Percentiles rank a stretch among this genome's conserved stretches.
These are phyloP conservation scores for Metschnikowia amazonensis DNA, from an alignment of 805 yeast species.

Conservation along the genomic window DNA sequence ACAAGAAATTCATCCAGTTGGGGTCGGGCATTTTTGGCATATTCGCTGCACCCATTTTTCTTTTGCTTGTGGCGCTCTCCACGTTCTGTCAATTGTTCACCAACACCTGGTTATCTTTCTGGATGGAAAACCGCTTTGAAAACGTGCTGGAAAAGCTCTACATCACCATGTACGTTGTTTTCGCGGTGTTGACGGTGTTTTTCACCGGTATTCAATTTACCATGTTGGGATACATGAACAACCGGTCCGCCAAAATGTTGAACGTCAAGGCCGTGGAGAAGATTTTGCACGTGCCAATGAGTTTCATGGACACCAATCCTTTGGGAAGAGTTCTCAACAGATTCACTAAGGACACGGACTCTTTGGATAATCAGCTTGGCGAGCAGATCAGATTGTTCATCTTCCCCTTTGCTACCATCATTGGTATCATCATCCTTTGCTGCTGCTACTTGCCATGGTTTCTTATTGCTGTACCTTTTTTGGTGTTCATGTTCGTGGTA, in stretches of 20 bases:
- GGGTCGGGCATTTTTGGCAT: slow-evolving; percentile 38
- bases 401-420: slow-evolving; percentile 38
- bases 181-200: slow-evolving; percentile 36
- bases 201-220: slow-evolving; percentile 39
- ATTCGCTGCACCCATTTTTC: slow-evolving; percentile 31
- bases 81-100: slow-evolving; percentile 42
- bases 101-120: slow-evolving; percentile 43
- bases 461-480: slow-evolving; percentile 52
- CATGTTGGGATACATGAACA: slow-evolving; percentile 42
- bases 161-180: slow-evolving; percentile 32
- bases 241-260: slow-evolving; percentile 32
- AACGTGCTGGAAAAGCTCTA: slow-evolving; percentile 29
- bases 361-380: slow-evolving; percentile 44
- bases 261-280: slow-evolving; percentile 37
- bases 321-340: slow-evolving; percentile 43
- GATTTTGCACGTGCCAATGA: slow-evolving; percentile 42
- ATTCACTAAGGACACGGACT: slow-evolving; percentile 44
- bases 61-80: slow-evolving; percentile 30
- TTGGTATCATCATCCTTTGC: slow-evolving; percentile 39
- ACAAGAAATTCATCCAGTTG: slow-evolving; percentile 33
- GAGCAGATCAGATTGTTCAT: slow-evolving; percentile 40
- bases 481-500: slow-evolving; percentile 37
- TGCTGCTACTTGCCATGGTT: slow-evolving; percentile 52
- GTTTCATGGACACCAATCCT: slow-evolving; percentile 42
- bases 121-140: slow-evolving; percentile 35